A percentile compares a stretch with the other conserved stretches of the same genome.
These are phyloP conservation scores for Colletotrichum magnum DNA, from an alignment of 2,329 filamentous ascomycete genomes.

Conservation along the genomic window DNA sequence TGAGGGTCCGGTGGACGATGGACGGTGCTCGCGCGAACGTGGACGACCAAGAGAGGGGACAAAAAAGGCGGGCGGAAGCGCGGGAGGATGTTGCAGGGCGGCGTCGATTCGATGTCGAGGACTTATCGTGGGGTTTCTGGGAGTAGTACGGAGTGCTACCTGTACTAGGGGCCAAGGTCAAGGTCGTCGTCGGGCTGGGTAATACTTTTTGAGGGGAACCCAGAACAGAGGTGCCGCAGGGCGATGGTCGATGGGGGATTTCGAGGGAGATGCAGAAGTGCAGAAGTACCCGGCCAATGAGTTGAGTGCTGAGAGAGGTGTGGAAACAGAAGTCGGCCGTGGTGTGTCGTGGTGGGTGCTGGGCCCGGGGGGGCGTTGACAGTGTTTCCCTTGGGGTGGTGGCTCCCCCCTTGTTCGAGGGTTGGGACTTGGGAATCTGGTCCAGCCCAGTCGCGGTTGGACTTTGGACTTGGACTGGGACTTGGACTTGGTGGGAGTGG, in stretches of 20 bases:
- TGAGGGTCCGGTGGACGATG: no score
- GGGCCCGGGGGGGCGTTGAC: constrained; percentile 30
- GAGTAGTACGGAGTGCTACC: constrained; percentile 6
- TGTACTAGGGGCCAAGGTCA: constrained; percentile 4
- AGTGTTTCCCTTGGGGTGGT: constrained; percentile 25
- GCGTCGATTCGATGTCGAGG: constrained; percentile 18
- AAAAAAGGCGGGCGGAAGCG: constrained; percentile 30
- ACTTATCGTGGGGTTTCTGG: constrained; percentile 21
- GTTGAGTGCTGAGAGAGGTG: constrained; percentile 14
- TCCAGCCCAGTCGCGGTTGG: constrained; percentile 37
- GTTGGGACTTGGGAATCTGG: constrained; percentile 17
- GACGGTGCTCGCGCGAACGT: constrained; percentile 11
- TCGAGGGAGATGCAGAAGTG: constrained; percentile 20
- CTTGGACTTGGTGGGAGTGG: constrained; percentile 25
- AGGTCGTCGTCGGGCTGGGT: constrained; percentile 8
- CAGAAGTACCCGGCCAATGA: constrained; percentile 13
- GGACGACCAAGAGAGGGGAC: constrained; percentile 5
- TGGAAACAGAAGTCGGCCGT: constrained; percentile 21
- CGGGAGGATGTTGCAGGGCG: constrained; percentile 30
- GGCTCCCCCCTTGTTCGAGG: constrained; percentile 28
- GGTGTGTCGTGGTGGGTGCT: constrained; percentile 7
- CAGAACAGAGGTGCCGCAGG: neutral
- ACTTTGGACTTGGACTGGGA: constrained; percentile 19
- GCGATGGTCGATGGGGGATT: constrained; percentile 13
- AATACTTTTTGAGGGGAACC: constrained; percentile 15